Base-by-base conservation (phyloP, 306 rosid genomes). In the Vicia sativa region DNA sequence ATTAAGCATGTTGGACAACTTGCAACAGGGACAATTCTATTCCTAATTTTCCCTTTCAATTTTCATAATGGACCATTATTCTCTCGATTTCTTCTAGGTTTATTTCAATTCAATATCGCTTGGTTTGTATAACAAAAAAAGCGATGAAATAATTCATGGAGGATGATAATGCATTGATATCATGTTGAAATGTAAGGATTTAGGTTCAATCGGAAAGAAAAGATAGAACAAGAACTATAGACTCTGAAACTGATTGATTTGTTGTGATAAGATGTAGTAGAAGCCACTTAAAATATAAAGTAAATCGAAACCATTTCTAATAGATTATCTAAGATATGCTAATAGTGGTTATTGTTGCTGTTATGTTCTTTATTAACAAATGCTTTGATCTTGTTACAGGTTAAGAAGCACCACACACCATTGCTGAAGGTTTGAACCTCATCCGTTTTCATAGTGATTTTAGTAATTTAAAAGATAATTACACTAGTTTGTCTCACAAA, bases 351-450 rank as follows among this genome's bases (percentile, higher is more conserved):
- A 12, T 21, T 35, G 28, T 42, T 42, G 31, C 31, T 28, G 2
- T 44, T 64, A 28, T 65, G 37, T 8, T 67, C 11, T 50, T 25
- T 54, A 68, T 64, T 81, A 65, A 87, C 71, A 5, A 62, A 23
- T 18, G 60, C 67, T 75, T 68, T 79, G 66, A 79, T 82, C 73
- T 69, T 26, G 15, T 48, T 80, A 83, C 84, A 93, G 99, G 90
- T 93, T 75, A 87, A 86, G 81, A 86, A 75, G 72, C 87, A 11
- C 29, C 87, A 88, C 58, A 88, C 99, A 7, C 99, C 99, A 43
- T 68, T 86, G 70, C 78, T 93, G 80, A 90, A 87, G 99, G 99
- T 90, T 75, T 69, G 91, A 71, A 52, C 67, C 62, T 73, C 68
- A 71, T 72, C 50, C 11, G 16, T 57, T 65, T 59, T 26, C 58